Percentiles rank a stretch among this genome's conserved stretches.
Conservation (phyloP, 192 early-diverging fungal genomes). For the Gryganskiella cystojenkinii region DNA sequence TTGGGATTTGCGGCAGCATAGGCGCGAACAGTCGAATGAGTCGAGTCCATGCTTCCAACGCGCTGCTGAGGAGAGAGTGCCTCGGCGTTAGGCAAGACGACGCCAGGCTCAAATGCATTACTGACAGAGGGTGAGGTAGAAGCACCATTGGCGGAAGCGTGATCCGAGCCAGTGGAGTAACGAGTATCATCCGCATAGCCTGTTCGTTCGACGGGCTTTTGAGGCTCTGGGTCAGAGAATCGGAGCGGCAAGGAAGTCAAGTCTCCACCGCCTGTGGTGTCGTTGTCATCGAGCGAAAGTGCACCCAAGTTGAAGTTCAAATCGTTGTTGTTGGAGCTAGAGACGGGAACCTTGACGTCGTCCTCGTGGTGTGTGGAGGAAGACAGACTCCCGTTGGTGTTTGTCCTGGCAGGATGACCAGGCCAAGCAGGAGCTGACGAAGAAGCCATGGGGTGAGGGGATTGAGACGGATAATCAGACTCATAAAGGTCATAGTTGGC, state of each 20-base stretch:
- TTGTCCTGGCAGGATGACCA: background rate
- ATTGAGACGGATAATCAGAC: slow-evolving; percentile 24
- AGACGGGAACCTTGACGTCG: slow-evolving; percentile 11
- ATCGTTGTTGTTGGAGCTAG: background rate
- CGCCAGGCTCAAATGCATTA: slow-evolving; percentile 1
- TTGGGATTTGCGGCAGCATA: slow-evolving; percentile 14
- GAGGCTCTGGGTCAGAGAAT: slow-evolving; percentile 29
- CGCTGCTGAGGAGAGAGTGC: background rate
- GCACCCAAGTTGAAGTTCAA: slow-evolving; percentile 31
- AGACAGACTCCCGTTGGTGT: background rate
- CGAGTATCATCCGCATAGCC: slow-evolving; percentile 46
- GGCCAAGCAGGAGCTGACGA: slow-evolving; percentile 11
- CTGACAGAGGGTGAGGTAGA: background rate
- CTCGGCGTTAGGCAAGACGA: background rate
- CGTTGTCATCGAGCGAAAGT: slow-evolving; percentile 32
- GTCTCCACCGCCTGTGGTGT: background rate
- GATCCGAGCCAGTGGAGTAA: slow-evolving; percentile 46
- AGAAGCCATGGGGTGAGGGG: slow-evolving; percentile 17
- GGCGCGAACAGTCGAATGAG: slow-evolving; percentile 5
- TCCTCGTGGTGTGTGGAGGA: slow-evolving; percentile 11
- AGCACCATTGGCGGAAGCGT: slow-evolving; percentile 27
- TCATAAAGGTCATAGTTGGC: slow-evolving; percentile 37
- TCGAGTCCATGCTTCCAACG: slow-evolving; percentile 1
- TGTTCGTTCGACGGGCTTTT: slow-evolving; percentile 26
- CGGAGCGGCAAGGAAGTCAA: slow-evolving; percentile 22